Evolutionary conservation across 2,329 filamentous ascomycete species (phyloP).

Genomic region (Geosmithia putterillii): DNA sequence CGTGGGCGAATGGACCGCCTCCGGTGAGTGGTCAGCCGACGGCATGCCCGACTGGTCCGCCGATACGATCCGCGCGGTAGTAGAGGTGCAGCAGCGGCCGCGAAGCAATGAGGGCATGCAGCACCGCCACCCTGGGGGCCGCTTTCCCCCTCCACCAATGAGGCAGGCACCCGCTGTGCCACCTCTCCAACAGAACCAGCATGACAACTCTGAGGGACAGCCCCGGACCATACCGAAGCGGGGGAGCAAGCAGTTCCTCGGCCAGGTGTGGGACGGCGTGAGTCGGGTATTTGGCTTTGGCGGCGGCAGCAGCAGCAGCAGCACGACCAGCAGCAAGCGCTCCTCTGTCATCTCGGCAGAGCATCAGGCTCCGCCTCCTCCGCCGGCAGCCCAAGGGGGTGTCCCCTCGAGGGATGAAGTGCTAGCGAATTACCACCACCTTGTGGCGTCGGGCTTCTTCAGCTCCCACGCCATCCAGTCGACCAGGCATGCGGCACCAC

Average conservation of each 20-base stretch:
- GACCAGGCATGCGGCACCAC: constrained; percentile 26
- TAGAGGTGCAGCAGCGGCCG: too few species aligned
- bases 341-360: background rate
- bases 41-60: constrained; percentile 1
- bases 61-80: too few species aligned
- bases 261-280: constrained; percentile 25
- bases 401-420: constrained; percentile 34
- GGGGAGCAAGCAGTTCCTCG: constrained; percentile 14
- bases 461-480: constrained; percentile 44
- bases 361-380: background rate
- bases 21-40: background rate
- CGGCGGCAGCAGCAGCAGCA: constrained; percentile 1
- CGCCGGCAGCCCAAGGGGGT: constrained; percentile 6
- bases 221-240: constrained; percentile 8
- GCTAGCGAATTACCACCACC: constrained; percentile 41
- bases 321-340: background rate
- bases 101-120: too few species aligned
- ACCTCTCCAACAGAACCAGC: constrained; percentile 3
- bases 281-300: constrained; percentile 13
- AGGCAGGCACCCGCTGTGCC: background rate
- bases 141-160: too few species aligned
- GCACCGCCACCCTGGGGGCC: too few species aligned
- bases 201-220: constrained; percentile 4
- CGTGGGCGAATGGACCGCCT: background rate
- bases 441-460: constrained; percentile 47